phyloP scores from a whole-genome alignment of 2,329 filamentous ascomycete genomes.

The Emergomyces orientalis region DNA sequence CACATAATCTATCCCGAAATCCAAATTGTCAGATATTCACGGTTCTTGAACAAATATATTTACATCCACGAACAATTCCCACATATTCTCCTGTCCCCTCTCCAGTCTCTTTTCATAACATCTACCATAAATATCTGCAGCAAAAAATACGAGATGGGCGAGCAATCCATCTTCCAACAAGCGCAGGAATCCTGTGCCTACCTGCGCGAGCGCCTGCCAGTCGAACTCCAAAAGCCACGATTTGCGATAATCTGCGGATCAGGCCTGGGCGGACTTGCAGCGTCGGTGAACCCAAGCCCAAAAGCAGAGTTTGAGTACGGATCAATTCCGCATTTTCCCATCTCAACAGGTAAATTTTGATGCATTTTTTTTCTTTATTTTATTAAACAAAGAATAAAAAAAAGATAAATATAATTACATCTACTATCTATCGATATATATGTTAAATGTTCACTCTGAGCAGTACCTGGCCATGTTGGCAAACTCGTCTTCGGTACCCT shows the following conservation, averaged over 20 bases:
- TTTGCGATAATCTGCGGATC: slow-evolving; percentile 58
- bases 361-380: not conserved
- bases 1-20: not conserved
- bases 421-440: too few relatives aligned
- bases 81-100: not conserved
- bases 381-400: not conserved
- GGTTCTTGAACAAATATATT: not conserved
- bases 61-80: too few relatives aligned
- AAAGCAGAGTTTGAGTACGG: slow-evolving; percentile 49
- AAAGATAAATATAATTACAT: not conserved
- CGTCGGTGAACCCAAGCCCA: slow-evolving; percentile 35
- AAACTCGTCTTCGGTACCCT: slow-evolving; percentile 56
- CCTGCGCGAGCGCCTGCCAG: slow-evolving; percentile 43
- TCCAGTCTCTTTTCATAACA: too few relatives aligned
- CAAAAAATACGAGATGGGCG: slow-evolving; percentile 3
- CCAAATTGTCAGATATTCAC: not conserved
- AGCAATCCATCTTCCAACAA: slow-evolving; percentile 15
- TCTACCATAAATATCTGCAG: not conserved
- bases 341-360: slow-evolving; percentile 45
- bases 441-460: not conserved
- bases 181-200: slow-evolving; percentile 43
- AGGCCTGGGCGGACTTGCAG: slow-evolving; percentile 52
- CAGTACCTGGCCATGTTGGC: slow-evolving; percentile 52
- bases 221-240: slow-evolving; percentile 42
- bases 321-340: slow-evolving; percentile 53